Base-by-base conservation (phyloP, 1,284 basidiomycete species). In the Austroboletus niveus region DNA sequence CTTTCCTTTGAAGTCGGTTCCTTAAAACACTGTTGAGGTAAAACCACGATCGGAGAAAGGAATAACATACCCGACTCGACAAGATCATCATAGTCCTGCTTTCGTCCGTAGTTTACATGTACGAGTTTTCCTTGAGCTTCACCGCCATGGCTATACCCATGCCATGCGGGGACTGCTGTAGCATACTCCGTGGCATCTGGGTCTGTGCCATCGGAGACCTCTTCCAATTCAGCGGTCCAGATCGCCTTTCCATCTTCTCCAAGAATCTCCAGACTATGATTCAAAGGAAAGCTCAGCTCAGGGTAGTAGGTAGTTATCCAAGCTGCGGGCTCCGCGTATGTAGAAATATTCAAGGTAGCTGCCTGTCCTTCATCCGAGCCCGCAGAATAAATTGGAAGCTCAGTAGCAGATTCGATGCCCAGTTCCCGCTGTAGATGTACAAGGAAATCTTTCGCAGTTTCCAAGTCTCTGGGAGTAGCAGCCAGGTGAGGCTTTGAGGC, bases 221-320 rank as follows among this genome's bases (percentile, higher is more conserved):
- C 80, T 42, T 75, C 77, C 15, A 82, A 63, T 52, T 78, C 64
- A 6, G 79, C 88, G 10, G 71, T 69, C 78, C 81, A 87, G 20
- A 73, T 64, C 4, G 75, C 63, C 8, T 63, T 60, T 8, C 75
- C 77, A 40, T 78, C 70, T 6, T 72, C 69, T 45, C 67, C 74
- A 8, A 84, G 60, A 36, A 84, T 75, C 50, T 77, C 72, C 11
- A 84, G 63, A 45, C 72, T 72, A 45, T 72, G 73, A 47, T 76
- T 71, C 17, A 84, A 67, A 30, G 84, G 84, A 8, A 72, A 78
- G 68, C 87, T 86, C 69, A 88, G 70, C 32, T 84, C 68, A 7
- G 87, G 85, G 64, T 83, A 89, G 68, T 89, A 90, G 46, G 72
- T 69, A 51, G 78, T 78, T 49, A 84, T 77, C 81, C 81, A 85